Percentiles rank a stretch among this genome's conserved stretches.
Conservation (phyloP, 192 early-diverging fungal genomes). For the Phycomyces blakesleeanus region DNA sequence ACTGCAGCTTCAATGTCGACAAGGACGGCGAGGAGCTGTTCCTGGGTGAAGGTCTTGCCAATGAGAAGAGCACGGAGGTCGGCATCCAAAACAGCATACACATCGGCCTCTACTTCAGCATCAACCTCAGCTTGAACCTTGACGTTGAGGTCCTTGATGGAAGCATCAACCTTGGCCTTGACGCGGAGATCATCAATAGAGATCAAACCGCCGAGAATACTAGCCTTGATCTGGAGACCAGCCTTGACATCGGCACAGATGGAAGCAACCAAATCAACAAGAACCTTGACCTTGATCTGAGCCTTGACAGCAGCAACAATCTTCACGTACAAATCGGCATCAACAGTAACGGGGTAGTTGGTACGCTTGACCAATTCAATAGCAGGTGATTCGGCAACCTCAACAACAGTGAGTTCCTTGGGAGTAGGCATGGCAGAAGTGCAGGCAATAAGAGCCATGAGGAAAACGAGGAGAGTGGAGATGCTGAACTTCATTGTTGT, state of each 20-base stretch:
- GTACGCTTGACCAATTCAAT: conserved; percentile 13
- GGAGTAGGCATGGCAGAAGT: no score
- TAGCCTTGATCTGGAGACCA: conserved; percentile 15
- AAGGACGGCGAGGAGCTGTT: conserved; percentile 6
- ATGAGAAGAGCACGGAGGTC: conserved; percentile 8
- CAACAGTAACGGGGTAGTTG: conserved; percentile 9
- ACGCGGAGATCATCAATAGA: conserved; percentile 13
- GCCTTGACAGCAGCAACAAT: conserved; percentile 25
- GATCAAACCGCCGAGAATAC: conserved; percentile 9
- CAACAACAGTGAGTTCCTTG: no score
- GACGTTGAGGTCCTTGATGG: conserved; percentile 13
- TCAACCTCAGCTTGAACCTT: conserved; percentile 4
- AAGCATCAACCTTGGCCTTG: neutral
- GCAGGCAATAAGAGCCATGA: no score
- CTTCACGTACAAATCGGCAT: conserved; percentile 9
- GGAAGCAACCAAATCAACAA: conserved; percentile 16
- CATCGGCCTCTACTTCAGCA: conserved; percentile 15
- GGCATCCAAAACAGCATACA: conserved; percentile 17
- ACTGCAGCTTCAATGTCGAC: conserved; percentile 13
- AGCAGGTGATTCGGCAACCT: neutral
- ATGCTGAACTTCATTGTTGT: no score
- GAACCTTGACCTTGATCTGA: conserved; percentile 20
- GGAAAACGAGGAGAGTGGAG: no score
- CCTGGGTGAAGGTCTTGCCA: conserved; percentile 1
- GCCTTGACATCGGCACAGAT: conserved; percentile 20